Conservation (phyloP, 2,329 filamentous ascomycete species). For the Penicillium hordei region DNA sequence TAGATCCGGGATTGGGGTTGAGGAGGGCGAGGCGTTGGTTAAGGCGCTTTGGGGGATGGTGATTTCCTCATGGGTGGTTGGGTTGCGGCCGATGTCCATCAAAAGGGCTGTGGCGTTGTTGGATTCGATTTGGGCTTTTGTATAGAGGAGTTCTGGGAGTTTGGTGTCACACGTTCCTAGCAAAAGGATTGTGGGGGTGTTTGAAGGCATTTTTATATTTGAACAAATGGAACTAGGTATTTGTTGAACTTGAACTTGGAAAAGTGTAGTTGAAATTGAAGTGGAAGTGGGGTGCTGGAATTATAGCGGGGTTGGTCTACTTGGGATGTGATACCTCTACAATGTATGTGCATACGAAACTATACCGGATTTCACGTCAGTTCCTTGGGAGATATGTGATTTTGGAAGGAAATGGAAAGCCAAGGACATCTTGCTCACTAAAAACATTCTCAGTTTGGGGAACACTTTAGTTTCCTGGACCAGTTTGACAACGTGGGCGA, state of each 20-base stretch:
- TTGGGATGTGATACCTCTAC: too few relatives aligned
- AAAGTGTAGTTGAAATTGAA: not conserved
- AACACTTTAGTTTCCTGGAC: too few relatives aligned
- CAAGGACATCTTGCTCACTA: too few relatives aligned
- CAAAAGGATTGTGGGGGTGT: conserved; percentile 50
- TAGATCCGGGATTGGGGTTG: conserved; percentile 30
- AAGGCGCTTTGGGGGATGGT: conserved; percentile 48
- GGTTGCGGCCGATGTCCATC: conserved; percentile 57
- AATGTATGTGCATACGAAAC: too few relatives aligned
- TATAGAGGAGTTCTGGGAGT: conserved; percentile 57
- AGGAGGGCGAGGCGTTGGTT: conserved; percentile 27
- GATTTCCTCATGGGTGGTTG: conserved; percentile 49
- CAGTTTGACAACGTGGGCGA: too few relatives aligned
- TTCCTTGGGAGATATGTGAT: too few relatives aligned
- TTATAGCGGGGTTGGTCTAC: too few relatives aligned
- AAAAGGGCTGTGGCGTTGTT: conserved; percentile 43
- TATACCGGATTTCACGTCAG: too few relatives aligned
- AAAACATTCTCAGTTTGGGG: too few relatives aligned
- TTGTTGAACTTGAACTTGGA: not conserved
- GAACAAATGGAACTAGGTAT: not conserved
- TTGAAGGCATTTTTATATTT: not conserved
- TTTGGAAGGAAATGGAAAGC: too few relatives aligned
- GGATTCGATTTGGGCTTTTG: conserved; percentile 49
- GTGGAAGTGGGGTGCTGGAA: not conserved
- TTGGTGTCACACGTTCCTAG: conserved; percentile 68